Evolutionary conservation across 345 rosid species (phyloP), one percentile per base, ranked within the genome.

Genomic region (Balakata baccata): DNA sequence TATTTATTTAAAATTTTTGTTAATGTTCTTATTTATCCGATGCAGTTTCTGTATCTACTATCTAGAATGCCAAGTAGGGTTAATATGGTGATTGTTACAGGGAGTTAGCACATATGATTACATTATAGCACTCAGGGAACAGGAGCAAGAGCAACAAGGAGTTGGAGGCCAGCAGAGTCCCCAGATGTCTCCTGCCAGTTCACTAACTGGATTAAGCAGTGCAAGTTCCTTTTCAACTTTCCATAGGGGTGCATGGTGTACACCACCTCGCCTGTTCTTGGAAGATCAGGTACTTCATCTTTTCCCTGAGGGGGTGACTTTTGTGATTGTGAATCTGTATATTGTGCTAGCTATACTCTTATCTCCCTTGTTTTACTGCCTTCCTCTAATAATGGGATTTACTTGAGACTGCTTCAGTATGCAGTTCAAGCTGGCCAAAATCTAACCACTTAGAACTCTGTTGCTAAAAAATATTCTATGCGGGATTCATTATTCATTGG

Each of bases 21-120:
- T 13, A 5, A 3, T 34, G 38, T 22, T 66, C 20, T 18, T 57
- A 4, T 52, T 46, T 17, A 63, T 43, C 25, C 70, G 50, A n/a
- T 66, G 13, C 3, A 49, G 20, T 39, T 22, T 22, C 63, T 57
- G 11, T 69, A 18, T 10, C 46, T n/a, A 10, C 18, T 69, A n/a
- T n/a, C 34, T 25, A 47, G 39, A 23, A 7, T 10, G 17, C 37
- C 37, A 60, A 39, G 11, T n/a, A n/a, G 22, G 43, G 39, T 52
- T 70, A 22, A 18, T 74, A 13, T 41, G 72, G 45, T 53, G 6
- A 50, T 41, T 78, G 64, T n/a, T 43, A 66, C 78, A 95, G 99
- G 99, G 99, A 84, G 91, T 95, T 59, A 92, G 94, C 85, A 95
- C 99, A 23, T 95, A 95, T 67, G 99, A 95, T 85, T 95, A 95